Conservation (phyloP, 495 filamentous ascomycete species). For the Parmelia sp. region DNA sequence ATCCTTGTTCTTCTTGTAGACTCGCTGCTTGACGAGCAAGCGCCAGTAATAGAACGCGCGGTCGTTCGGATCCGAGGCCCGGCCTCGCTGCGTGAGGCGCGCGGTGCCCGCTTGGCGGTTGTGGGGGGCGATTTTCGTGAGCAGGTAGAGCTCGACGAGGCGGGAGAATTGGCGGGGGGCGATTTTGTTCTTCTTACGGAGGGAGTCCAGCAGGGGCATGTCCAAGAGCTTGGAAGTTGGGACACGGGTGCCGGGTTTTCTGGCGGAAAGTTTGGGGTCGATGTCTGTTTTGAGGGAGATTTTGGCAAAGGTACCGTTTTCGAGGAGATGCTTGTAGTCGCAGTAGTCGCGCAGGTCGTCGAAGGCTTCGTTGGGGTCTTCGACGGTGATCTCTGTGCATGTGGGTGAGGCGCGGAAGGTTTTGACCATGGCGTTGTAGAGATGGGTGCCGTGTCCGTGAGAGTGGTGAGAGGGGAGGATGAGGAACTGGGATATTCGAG, state of each 20-base stretch:
- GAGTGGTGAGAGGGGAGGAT: conserved; percentile 84
- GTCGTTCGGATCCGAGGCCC: conserved; percentile 49
- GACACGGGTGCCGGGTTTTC: conserved; percentile 40
- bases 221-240: conserved; percentile 61
- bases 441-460: conserved; percentile 66
- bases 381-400: conserved; percentile 80
- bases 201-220: conserved; percentile 45
- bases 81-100: conserved; percentile 52
- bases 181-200: conserved; percentile 68
- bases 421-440: conserved; percentile 73
- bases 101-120: conserved; percentile 51
- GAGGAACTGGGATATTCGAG: conserved; percentile 88
- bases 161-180: conserved; percentile 80
- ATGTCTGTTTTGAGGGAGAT: conserved; percentile 41
- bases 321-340: conserved; percentile 63
- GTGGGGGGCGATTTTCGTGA: conserved; percentile 60
- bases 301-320: conserved; percentile 37
- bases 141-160: conserved; percentile 81
- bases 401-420: conserved; percentile 54
- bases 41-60: conserved; percentile 73
- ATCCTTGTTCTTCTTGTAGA: conserved; percentile 73
- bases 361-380: conserved; percentile 93
- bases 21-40: conserved; percentile 70
- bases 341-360: conserved; percentile 81
- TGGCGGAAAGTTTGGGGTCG: conserved; percentile 35